Base-by-base conservation (phyloP, 805 yeast species). In the Hanseniaspora lindneri region DNA sequence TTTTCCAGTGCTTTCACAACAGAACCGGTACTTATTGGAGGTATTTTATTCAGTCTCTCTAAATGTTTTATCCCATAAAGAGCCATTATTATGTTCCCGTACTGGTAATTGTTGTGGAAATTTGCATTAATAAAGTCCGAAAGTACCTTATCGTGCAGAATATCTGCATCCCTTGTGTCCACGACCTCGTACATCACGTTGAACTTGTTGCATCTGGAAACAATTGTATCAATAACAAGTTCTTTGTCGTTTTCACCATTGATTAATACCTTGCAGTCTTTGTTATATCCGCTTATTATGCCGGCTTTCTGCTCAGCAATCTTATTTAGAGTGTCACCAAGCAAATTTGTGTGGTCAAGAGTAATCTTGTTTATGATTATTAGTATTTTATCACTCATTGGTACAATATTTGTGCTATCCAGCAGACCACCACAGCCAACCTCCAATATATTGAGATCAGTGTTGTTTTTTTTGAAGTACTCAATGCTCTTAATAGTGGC, bases 391-490 rank as follows among this genome's bases (percentile, higher is more conserved):
- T 76, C 71, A 10, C 53, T 51, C 1, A 64, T 64, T 8, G 64
- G 64, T 1, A 81, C 60, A 0, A 83, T 83, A 65, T 89, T 89
- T 0, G 98, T 89, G 1, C 96, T 85, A 63, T 89, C 98, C 11
- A 77, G 60, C 36, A 83, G 63, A 0, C 98, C 98, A 2, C 98
- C 98, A 6, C 92, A 66, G 0, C 98, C 98, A 3, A 87, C 96
- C 62, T 89, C 98, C n/a, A 89, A 64, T 0, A 89, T 76, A 0
- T 95, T 96, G 48, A 82, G 65, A 21, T 80, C 78, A 5, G 87
- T 81, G 1, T 71, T 62, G 37, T 69, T 68, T 10, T 71, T 57
- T 33, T 70, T 69, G 61, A 92, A 92, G 21, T 85, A 74, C 55
- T 80, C 75, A 56, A 86, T 77, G 1, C 96, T 97, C 0, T 83